These are phyloP conservation scores for Lactuca sativa DNA, from an alignment of 129 eudicot genomes.

Conservation along the genomic window DNA sequence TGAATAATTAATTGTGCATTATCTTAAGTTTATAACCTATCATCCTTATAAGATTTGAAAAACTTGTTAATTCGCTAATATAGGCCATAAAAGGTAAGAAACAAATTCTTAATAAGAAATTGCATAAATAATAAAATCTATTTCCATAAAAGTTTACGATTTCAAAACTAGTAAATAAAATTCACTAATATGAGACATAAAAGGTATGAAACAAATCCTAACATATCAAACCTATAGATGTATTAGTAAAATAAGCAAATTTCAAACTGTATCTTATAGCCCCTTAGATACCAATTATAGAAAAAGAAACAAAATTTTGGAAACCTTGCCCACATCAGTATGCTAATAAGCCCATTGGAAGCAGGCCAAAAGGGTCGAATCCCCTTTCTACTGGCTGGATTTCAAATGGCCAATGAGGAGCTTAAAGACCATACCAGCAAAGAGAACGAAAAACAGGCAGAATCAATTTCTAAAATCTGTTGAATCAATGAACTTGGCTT, in stretches of 20 bases:
- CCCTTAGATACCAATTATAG: not conserved
- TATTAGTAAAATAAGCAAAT: too few species aligned
- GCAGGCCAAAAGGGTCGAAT: not conserved
- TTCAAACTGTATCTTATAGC: too few species aligned
- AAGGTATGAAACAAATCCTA: not conserved
- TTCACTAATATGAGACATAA: not conserved
- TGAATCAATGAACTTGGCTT: not conserved
- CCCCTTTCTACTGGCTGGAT: slow-evolving; percentile 2
- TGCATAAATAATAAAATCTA: too few species aligned
- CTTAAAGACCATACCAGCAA: not conserved
- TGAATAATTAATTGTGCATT: not conserved
- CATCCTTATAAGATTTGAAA: not conserved
- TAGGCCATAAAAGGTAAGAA: too few species aligned
- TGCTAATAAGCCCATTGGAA: not conserved
- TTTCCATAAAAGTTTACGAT: not conserved
- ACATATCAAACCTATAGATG: not conserved
- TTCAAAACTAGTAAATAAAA: not conserved
- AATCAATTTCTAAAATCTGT: not conserved
- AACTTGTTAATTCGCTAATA: too few species aligned
- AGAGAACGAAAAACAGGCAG: not conserved
- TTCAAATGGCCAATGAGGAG: not conserved
- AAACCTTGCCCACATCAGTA: not conserved
- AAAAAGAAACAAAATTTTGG: not conserved
- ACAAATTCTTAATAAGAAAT: too few species aligned
- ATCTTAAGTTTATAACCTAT: slow-evolving; percentile 3